Evolutionary conservation across 2,329 filamentous ascomycete species (phyloP).

Genomic region (Colletotrichum salicis): DNA sequence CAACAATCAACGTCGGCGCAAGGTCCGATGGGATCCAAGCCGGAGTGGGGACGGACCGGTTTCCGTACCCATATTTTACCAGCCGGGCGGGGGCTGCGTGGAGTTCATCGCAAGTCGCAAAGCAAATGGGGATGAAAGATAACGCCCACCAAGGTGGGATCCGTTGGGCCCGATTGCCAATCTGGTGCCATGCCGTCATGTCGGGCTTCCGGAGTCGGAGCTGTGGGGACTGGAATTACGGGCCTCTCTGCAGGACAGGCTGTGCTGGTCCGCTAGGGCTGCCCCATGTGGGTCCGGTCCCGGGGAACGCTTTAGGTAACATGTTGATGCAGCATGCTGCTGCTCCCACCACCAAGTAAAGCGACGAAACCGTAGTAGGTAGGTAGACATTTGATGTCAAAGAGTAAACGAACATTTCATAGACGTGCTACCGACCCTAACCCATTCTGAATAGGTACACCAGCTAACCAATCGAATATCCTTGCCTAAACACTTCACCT

Average conservation of each 20-base stretch:
- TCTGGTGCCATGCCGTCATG: not conserved
- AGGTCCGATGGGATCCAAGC: not conserved
- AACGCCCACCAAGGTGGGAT: not conserved
- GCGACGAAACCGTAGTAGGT: not conserved
- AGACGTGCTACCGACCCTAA: constrained; percentile 10
- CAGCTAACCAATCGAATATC: constrained; percentile 3
- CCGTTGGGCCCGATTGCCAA: not conserved
- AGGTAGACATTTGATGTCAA: no score
- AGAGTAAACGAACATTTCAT: not conserved
- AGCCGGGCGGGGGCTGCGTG: not conserved
- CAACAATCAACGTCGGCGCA: not conserved
- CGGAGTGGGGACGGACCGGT: not conserved
- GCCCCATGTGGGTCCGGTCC: not conserved
- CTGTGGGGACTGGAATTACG: not conserved
- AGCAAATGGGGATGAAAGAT: not conserved
- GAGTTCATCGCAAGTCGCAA: not conserved
- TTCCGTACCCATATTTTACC: not conserved
- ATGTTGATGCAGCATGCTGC: not conserved
- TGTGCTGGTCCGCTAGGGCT: not conserved
- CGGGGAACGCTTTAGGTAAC: not conserved
- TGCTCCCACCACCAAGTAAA: not conserved
- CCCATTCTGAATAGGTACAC: constrained; percentile 16
- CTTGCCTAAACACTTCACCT: not conserved
- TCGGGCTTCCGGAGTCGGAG: not conserved
- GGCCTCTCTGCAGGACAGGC: not conserved